These are phyloP conservation scores for Canavalia ensiformis DNA, from an alignment of 306 rosid species.

Conservation along the genomic window DNA sequence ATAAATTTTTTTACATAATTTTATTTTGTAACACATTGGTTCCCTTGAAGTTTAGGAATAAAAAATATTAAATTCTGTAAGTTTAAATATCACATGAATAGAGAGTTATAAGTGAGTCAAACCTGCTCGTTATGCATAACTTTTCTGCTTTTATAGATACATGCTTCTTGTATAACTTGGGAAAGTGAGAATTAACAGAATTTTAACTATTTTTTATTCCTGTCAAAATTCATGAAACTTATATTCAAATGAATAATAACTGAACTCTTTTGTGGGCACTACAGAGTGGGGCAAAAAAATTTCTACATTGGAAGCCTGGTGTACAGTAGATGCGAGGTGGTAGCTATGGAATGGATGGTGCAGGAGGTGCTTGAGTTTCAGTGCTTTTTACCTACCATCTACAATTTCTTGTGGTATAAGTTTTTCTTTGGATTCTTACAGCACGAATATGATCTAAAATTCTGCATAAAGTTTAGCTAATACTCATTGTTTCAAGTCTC, in stretches of 20 bases:
- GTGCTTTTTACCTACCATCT: slow-evolving; percentile 82
- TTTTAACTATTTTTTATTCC: background rate
- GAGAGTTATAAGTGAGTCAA: background rate
- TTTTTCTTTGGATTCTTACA: slow-evolving; percentile 42
- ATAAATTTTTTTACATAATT: background rate
- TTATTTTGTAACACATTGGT: background rate
- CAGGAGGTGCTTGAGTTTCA: slow-evolving; percentile 86
- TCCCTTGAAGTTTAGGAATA: background rate
- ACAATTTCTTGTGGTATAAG: slow-evolving; percentile 85
- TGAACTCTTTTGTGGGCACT: slow-evolving; percentile 45
- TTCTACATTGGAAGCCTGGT: slow-evolving; percentile 60
- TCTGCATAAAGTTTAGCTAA: slow-evolving; percentile 20
- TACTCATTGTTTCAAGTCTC: slow-evolving; percentile 24
- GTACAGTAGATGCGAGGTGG: slow-evolving; percentile 87
- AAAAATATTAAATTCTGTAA: background rate
- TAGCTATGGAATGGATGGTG: slow-evolving; percentile 98
- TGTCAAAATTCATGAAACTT: background rate
- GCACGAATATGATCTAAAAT: slow-evolving; percentile 26
- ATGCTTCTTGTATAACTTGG: background rate
- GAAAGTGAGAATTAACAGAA: background rate
- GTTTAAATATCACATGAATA: background rate
- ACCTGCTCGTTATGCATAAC: background rate
- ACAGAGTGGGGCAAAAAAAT: slow-evolving; percentile 67
- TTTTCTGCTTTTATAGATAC: background rate
- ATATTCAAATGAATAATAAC: slow-evolving; percentile 23